These are phyloP conservation scores for Verticillium dahliae DNA, from an alignment of 2,329 filamentous ascomycete genomes.

Conservation along the genomic window DNA sequence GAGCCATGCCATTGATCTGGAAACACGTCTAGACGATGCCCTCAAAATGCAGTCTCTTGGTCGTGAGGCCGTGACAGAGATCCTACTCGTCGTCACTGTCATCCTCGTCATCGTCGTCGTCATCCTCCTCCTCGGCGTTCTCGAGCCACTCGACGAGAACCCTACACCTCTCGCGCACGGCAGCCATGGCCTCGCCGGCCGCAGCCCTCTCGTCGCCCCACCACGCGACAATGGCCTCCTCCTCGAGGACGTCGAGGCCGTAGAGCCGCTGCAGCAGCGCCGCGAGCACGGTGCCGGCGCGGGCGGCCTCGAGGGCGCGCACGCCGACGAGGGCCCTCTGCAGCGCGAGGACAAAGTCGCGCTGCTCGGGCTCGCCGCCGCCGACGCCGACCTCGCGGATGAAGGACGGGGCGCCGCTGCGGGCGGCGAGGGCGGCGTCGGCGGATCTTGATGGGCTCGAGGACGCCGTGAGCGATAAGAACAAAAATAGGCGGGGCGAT, in stretches of 20 bases:
- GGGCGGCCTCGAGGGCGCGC: slow-evolving; percentile 47
- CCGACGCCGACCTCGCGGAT: slow-evolving; percentile 54
- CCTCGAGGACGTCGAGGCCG: slow-evolving; percentile 75
- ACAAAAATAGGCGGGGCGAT: no score
- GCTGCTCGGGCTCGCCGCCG: slow-evolving; percentile 67
- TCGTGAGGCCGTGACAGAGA: background rate
- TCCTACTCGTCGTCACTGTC: slow-evolving; percentile 17
- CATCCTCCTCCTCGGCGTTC: slow-evolving; percentile 67
- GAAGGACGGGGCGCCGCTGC: slow-evolving; percentile 48
- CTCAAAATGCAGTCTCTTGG: background rate
- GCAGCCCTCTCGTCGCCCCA: slow-evolving; percentile 69
- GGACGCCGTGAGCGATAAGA: no score
- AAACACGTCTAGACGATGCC: background rate
- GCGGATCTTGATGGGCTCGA: slow-evolving; percentile 61
- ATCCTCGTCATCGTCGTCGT: slow-evolving; percentile 48
- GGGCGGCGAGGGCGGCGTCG: slow-evolving; percentile 50
- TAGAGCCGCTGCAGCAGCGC: slow-evolving; percentile 81
- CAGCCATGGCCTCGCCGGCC: slow-evolving; percentile 52
- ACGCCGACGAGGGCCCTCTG: slow-evolving; percentile 71
- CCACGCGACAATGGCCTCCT: slow-evolving; percentile 84
- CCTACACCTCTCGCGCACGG: slow-evolving; percentile 66
- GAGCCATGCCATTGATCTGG: background rate
- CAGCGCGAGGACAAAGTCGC: slow-evolving; percentile 75
- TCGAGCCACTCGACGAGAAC: slow-evolving; percentile 80
- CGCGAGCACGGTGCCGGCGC: slow-evolving; percentile 60